Evolutionary conservation across 495 filamentous ascomycete species (phyloP), one percentile per base, ranked within the genome.

Genomic region (Aspergillus sparsus): DNA sequence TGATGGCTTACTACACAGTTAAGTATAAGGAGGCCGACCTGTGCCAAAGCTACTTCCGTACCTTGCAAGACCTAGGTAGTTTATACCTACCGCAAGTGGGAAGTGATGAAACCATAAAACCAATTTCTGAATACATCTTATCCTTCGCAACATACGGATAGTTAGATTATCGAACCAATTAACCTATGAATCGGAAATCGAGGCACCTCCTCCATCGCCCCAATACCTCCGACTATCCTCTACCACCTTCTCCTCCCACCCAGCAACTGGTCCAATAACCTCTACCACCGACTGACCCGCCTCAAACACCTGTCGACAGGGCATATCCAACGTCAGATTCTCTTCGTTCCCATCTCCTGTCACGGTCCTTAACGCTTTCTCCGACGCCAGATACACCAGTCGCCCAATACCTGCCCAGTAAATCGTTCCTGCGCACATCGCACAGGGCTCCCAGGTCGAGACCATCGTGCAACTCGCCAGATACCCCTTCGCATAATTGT

Each of bases 321-420:
- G 77, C 71, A 80, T 70, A 37, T 76, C 71, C 71, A 84, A 72
- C 6, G 81, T 83, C 52, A 83, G 77, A 58, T 84, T 84, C 63
- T 80, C 77, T 59, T 68, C 66, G 55, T 84, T 83, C 3, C 75
- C 79, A 21, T 62, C 67, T 3, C 79, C 81, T 0, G 77, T 81
- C 55, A 83, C 55, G 42, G 63, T 55, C 39, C 71, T 70, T 52
- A 82, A 64, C 57, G 75, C 72, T 55, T 76, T 74, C 67, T 83
- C 80, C 52, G 76, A 76, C 10, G 79, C 80, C 33, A 80, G 75
- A 63, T 83, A 83, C 32, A 83, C 72, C 58, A 84, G 66, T 6
- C 81, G 70, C 9, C 81, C 82, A 42, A 83, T 84, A 62, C 82
- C 77, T 57, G 81, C 80, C 81, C 82, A 84, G 67, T 83, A 76